Evolutionary conservation across 441 rosid species (phyloP), one percentile per base, ranked within the genome.

Genomic region (Raphanus hybrid): DNA sequence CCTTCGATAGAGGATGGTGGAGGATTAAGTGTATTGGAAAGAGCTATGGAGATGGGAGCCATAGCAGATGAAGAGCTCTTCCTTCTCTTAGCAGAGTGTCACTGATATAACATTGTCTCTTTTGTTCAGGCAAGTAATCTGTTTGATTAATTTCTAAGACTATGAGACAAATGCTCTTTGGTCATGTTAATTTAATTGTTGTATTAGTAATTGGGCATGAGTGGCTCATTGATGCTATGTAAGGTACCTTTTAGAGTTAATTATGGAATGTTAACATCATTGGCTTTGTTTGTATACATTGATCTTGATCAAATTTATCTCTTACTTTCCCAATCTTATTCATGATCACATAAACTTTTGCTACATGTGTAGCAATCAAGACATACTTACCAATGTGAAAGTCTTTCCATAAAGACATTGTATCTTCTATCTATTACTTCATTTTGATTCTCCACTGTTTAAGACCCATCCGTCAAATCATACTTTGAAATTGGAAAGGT

Each of bases 1-100:
- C 85, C 95, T 29, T 87, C 90, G 0, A 72, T 91, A 69, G 88
- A 82, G 79, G 98, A 94, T 77, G 86, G 84, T 10, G 89, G 89
- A 57, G 97, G 98, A 7, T 84, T 86, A 69, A 90, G 86, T 69
- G 89, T 86, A n/a, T 79, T 92, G 71, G 98, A 92, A 75, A 87
- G 98, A 79, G 95, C 95, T 2, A 77, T 92, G 98, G 98, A 91
- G 82, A 89, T 87, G 84, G 98, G 98, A 70, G 93, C 98, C 45
- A 92, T 94, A 60, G 77, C 92, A 2, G 97, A 94, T 41, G 98
- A 92, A 75, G 88, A 90, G 75, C 86, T 94, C 20, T 92, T 94
- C 68, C 75, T 92, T 77, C 61, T 91, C 84, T 89, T 94, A 43
- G 82, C 88, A 20, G 96, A 88, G 81, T 80, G 84, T 83, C 64